These are phyloP conservation scores for Sphaerulina musiva DNA, from an alignment of 2,329 filamentous ascomycete species.

Conservation along the genomic window DNA sequence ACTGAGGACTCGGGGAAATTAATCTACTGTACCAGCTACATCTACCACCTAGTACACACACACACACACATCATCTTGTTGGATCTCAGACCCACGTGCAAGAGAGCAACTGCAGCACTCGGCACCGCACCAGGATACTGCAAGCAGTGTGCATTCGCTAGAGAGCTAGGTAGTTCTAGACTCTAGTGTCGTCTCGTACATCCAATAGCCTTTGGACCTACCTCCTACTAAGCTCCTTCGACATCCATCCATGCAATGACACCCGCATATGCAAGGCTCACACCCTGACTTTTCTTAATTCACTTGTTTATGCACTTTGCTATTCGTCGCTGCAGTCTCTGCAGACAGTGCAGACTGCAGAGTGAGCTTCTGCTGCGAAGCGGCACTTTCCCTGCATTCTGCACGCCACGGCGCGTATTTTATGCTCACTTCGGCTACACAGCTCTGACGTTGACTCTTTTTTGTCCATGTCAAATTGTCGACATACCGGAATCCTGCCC, in stretches of 20 bases:
- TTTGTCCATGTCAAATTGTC: background rate
- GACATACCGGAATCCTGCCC: background rate
- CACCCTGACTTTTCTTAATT: background rate
- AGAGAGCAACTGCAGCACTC: background rate
- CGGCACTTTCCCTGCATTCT: background rate
- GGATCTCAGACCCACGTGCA: background rate
- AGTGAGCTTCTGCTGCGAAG: background rate
- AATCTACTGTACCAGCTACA: too few relatives aligned
- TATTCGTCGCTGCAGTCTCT: background rate
- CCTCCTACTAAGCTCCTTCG: background rate
- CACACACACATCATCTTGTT: background rate
- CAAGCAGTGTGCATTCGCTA: too few relatives aligned
- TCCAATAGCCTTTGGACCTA: background rate
- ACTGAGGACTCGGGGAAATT: too few relatives aligned
- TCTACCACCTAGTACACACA: background rate
- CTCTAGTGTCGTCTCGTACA: background rate
- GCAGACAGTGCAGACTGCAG: background rate
- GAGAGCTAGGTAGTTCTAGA: too few relatives aligned
- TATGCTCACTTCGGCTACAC: background rate
- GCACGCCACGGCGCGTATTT: background rate
- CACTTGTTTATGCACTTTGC: background rate
- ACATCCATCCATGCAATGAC: background rate
- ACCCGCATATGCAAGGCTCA: background rate
- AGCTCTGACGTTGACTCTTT: background rate
- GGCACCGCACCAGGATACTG: background rate